These are phyloP conservation scores for Boletus sp. DNA, from an alignment of 1,284 basidiomycete species.

Conservation along the genomic window DNA sequence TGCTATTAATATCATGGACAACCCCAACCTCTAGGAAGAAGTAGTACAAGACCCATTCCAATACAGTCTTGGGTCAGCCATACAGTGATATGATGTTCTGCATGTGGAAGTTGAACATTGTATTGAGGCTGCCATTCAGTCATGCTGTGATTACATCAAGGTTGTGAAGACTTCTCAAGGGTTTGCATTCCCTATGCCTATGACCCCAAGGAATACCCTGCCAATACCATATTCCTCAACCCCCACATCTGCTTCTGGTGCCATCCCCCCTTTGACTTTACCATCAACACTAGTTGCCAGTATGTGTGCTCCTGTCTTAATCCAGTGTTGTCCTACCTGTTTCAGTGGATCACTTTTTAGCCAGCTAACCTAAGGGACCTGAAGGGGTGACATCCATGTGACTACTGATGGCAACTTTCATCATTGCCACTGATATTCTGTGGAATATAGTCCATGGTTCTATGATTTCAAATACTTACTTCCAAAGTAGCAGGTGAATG, in stretches of 20 bases:
- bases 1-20: background rate
- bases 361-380: background rate
- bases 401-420: conserved; percentile 10
- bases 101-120: background rate
- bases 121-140: background rate
- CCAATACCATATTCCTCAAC: background rate
- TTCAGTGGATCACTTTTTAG: conserved; percentile 2
- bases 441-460: background rate
- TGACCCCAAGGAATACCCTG: background rate
- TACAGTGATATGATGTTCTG: conserved; percentile 2
- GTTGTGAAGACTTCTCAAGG: background rate
- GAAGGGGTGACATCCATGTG: conserved; percentile 9
- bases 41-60: background rate
- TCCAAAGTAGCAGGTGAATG: conserved; percentile 4
- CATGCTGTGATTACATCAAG: background rate
- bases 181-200: background rate
- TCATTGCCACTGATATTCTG: background rate
- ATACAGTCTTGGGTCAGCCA: background rate
- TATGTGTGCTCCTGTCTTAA: background rate
- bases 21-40: background rate
- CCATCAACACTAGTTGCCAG: background rate
- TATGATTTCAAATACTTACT: conserved; percentile 7
- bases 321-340: conserved; percentile 10
- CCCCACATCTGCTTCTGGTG: background rate
- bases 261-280: background rate